Conservation (phyloP, 2,329 filamentous ascomycete species). For the Sporothrix euskadiensis region DNA sequence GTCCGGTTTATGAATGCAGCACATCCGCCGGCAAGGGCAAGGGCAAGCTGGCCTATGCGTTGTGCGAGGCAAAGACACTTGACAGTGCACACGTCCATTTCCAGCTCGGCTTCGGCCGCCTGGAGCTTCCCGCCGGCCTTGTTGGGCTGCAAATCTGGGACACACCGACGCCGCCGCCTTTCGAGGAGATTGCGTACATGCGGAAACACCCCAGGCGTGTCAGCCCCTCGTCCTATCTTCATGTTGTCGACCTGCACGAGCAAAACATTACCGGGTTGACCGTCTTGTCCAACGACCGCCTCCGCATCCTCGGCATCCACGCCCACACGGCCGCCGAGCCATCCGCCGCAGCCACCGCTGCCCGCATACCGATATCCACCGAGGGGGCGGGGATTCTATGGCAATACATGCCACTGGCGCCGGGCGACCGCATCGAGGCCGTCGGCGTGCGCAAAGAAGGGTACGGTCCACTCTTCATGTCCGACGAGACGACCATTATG, state of each 20-base stretch:
- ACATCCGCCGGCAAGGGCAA: background rate
- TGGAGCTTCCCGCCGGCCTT: background rate
- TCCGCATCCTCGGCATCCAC: background rate
- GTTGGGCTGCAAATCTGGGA: background rate
- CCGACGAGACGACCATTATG: background rate
- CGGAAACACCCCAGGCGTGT: background rate
- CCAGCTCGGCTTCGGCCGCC: background rate
- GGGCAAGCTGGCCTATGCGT: background rate
- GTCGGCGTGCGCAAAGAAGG: background rate
- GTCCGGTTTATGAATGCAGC: background rate
- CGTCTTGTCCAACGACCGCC: background rate
- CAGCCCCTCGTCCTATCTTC: background rate
- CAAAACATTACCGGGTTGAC: background rate
- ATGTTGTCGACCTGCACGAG: background rate
- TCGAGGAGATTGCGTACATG: background rate
- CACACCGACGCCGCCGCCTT: background rate
- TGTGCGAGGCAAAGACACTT: background rate
- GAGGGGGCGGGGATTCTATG: background rate
- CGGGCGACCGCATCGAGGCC: constrained; percentile 1
- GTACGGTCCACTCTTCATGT: background rate
- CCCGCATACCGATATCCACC: background rate
- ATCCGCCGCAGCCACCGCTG: background rate
- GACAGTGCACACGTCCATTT: background rate
- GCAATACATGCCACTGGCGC: background rate
- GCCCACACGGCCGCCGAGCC: background rate